These are phyloP conservation scores for Paramecium sexaurelia DNA, from an alignment of 73 alveolate species.

Conservation along the genomic window DNA sequence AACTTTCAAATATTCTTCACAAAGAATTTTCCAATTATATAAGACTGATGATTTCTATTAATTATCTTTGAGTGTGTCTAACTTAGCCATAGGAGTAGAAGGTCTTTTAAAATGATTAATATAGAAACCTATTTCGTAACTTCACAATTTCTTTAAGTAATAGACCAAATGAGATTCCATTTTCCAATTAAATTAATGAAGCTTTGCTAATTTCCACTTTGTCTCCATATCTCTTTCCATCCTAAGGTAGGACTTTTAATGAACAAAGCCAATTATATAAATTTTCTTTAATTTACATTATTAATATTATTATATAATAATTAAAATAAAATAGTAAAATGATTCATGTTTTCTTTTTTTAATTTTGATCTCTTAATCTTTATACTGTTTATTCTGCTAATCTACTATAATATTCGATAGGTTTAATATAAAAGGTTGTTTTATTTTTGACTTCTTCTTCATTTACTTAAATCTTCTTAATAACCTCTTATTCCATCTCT, in stretches of 20 bases:
- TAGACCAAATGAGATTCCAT: constrained; percentile 60
- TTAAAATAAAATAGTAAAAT: neutral
- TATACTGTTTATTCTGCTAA: neutral
- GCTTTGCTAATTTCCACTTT: constrained; percentile 43
- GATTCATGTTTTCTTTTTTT: neutral
- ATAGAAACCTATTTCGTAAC: constrained; percentile 49
- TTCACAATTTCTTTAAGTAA: constrained; percentile 58
- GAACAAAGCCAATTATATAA: constrained; percentile 57
- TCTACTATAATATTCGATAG: neutral
- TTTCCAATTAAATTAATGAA: constrained; percentile 49
- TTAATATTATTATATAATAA: neutral
- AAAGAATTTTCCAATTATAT: constrained; percentile 82
- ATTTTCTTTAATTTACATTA: constrained; percentile 61
- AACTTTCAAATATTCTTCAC: constrained; percentile 73
- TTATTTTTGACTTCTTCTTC: neutral
- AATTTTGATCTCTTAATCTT: neutral
- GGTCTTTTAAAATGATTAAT: constrained; percentile 50
- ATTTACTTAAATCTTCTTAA: neutral
- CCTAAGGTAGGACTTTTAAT: constrained; percentile 30
- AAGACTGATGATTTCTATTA: constrained; percentile 73
- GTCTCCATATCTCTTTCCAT: constrained; percentile 62
- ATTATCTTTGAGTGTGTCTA: constrained; percentile 69
- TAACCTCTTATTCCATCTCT: neutral
- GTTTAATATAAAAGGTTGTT: neutral
- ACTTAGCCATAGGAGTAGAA: constrained; percentile 63